Percentiles rank a stretch among this genome's conserved stretches.
These are phyloP conservation scores for Mercurialis annua DNA, from an alignment of 345 rosid genomes.

Conservation along the genomic window DNA sequence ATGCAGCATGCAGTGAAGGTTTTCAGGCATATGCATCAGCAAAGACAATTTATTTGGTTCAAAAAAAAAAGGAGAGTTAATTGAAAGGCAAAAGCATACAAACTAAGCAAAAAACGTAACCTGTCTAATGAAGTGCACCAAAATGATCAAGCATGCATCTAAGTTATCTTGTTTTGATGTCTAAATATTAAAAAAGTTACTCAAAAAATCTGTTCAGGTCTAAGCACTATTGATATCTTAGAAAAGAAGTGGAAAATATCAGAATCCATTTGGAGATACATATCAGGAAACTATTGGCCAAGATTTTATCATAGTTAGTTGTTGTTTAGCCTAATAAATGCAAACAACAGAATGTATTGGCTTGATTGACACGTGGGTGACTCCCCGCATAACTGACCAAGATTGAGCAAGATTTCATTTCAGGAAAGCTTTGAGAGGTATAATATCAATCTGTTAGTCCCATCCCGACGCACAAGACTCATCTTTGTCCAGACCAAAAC, in stretches of 20 bases:
- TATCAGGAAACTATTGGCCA: background rate
- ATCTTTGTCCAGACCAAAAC: background rate
- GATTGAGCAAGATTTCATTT: background rate
- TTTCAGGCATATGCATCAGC: background rate
- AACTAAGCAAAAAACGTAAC: background rate
- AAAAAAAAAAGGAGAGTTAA: background rate
- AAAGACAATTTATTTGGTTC: background rate
- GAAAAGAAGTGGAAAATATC: background rate
- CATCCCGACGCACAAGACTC: background rate
- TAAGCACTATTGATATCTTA: background rate
- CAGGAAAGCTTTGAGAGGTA: background rate
- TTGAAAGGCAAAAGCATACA: background rate
- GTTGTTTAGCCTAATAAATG: background rate
- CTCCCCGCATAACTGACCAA: background rate
- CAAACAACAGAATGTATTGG: background rate
- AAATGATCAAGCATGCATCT: background rate
- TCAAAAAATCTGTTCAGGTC: background rate
- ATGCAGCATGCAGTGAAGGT: background rate
- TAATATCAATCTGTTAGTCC: background rate
- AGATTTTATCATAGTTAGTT: background rate
- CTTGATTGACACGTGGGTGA: background rate
- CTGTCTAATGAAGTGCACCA: background rate
- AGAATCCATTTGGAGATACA: background rate
- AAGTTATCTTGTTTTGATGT: background rate
- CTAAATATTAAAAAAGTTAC: background rate